Base-by-base conservation (phyloP, 208 protist genomes). In the Histomonas meleagridis region DNA sequence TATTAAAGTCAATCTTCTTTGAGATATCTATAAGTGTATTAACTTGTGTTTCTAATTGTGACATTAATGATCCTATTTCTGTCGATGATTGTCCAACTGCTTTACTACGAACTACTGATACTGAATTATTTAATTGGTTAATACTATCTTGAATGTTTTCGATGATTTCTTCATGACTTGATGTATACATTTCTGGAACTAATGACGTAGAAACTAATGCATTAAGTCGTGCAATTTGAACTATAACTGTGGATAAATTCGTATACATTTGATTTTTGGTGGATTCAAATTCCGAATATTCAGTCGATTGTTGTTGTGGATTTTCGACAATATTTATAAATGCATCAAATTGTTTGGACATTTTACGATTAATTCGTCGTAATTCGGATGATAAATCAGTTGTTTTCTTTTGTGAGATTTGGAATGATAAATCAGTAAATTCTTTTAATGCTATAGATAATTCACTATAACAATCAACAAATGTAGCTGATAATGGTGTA, bases 301-400 rank as follows among this genome's bases (percentile, higher is more conserved):
- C 70, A 23, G 16, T 23, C n/a, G 43, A n/a, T 81, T 35, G 70
- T 14, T 43, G 32, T 23, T 81, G 70, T 81, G 70, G 70, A 51
- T 32, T 46, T 81, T 81, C 70, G 70, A 81, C 70, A 51, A 51
- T 81, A 43, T 81, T 81, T 10, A 81, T 81, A 26, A 81, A 51
- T 10, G 70, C 51, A 51, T 81, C 70, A 43, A 81, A 81, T 43
- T 81, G 70, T 43, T 81, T 81, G 0, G 70, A 81, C 70, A 81
- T 81, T 43, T 81, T 81, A 26, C 70, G 35, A 43, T 81, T 81
- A 10, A 81, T 32, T 28, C 70, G 10, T 48, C 70, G 1, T 3
- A 81, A 23, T 28, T 81, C 70, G 9, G 70, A 5, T 51, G 70
- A 81, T 46, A 81, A 43, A 81, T 81, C 70, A 32, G 16, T 26